A percentile compares a stretch with the other conserved stretches of the same genome.
These are phyloP conservation scores for Arachis hypogaea DNA, from an alignment of 306 rosid genomes.

Conservation along the genomic window DNA sequence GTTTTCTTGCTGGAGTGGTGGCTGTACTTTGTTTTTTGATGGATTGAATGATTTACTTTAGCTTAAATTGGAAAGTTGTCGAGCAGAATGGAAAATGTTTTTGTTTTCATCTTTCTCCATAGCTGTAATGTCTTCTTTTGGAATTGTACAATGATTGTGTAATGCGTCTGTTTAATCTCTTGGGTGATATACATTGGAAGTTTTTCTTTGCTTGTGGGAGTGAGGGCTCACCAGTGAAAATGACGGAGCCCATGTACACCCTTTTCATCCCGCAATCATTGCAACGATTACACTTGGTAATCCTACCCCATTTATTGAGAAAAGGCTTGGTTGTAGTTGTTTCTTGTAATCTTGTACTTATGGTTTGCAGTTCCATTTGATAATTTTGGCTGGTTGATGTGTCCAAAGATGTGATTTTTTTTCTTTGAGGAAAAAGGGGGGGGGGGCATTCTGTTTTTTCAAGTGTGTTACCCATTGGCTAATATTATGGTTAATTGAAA, in stretches of 20 bases:
- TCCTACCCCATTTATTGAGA: neutral
- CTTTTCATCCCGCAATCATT: too few species aligned
- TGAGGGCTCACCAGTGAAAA: neutral
- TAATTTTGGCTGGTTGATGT: constrained; percentile 5
- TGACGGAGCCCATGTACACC: too few species aligned
- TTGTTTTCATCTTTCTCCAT: neutral
- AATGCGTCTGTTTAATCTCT: neutral
- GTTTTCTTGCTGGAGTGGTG: neutral
- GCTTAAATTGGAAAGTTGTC: neutral
- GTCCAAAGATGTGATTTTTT: neutral
- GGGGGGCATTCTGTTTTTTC: neutral
- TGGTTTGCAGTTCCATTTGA: neutral
- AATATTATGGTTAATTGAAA: neutral
- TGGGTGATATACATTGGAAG: neutral
- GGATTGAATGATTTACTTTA: neutral
- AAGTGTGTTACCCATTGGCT: constrained; percentile 2
- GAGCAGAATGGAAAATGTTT: neutral
- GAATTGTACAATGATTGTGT: neutral
- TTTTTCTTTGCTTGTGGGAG: neutral
- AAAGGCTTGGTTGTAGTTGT: neutral
- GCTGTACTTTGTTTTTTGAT: neutral
- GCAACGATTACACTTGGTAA: too few species aligned
- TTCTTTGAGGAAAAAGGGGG: too few species aligned
- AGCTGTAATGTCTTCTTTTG: neutral
- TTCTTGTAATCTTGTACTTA: neutral